Conservation (phyloP, 2,329 filamentous ascomycete species). For the Aspergillus fructus region DNA sequence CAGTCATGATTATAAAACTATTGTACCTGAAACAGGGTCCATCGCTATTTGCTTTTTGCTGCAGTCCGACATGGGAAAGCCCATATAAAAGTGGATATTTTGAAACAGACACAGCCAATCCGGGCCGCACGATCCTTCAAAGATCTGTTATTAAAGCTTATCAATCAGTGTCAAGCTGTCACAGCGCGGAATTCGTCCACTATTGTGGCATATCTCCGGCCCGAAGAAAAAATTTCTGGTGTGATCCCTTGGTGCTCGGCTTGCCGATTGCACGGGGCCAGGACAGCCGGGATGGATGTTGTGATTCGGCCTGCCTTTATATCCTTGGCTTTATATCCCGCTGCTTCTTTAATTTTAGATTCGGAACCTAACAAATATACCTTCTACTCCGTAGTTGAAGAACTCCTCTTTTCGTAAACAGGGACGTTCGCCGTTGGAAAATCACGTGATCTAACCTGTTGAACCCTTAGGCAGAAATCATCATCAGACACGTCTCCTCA, state of each 20-base stretch:
- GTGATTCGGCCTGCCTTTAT: background rate
- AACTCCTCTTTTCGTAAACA: no score
- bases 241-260: background rate
- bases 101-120: background rate
- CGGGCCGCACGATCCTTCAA: background rate
- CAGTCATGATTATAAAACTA: slow-evolving; percentile 1
- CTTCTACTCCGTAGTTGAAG: no score
- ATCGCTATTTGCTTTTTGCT: background rate
- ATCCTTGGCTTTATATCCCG: background rate
- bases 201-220: background rate
- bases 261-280: background rate
- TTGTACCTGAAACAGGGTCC: background rate
- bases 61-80: background rate
- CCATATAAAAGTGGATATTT: background rate
- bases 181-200: background rate
- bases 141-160: background rate
- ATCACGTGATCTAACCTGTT: no score
- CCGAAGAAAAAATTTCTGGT: background rate
- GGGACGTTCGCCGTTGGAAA: no score
- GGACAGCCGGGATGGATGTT: background rate
- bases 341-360: no score
- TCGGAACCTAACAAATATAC: no score
- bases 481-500: no score
- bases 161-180: background rate
- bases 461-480: no score